Base-by-base conservation (phyloP, 176 grass and related monocot species). In the Guadua angustifolia region DNA sequence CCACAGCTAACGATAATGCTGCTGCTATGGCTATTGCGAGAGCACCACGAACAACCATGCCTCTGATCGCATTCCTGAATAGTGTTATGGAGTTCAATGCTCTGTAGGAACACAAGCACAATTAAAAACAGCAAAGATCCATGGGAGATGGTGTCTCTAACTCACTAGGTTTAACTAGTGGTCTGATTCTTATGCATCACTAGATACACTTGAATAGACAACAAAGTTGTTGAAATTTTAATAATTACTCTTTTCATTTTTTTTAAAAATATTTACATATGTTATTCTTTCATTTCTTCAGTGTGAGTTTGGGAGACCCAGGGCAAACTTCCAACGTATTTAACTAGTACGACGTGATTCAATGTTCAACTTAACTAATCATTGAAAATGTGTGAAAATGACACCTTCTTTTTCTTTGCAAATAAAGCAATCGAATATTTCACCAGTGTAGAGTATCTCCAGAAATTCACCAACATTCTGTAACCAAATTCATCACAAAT, bases 21-120 rank as follows among this genome's bases (percentile, higher is more conserved):
- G 96, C 96, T 59, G 96, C 87, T 83, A 98, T 93, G 46, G 96
- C 93, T 85, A 98, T 95, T 74, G 96, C 93, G 16, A 91, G 96
- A 67, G 96, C 96, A 78, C 96, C 96, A 35, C 96, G 91, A 7
- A 95, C 96, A 79, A 98, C 91, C 96, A 98, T 98, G 36, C 90
- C 93, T 78, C 89, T 93, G 79, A 95, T 94, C 0, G 93, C 93
- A 73, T 79, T 89, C 93, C 96, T 98, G 86, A 75, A 80, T 50
- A 79, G 24, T 45, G 45, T 60, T 22, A 67, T 52, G 3, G 43
- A 82, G 18, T 38, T 38, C 36, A 38, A 38, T 38, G 36, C 36
- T 38, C 36, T 5, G 36, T 38, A 38, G 36, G 36, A 38, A 38
- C 36, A 38, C 36, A 38, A 38, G 36, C 36, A 38, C 36, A 38